Evolutionary conservation across 169 alveolate species (phyloP).

Genomic region (Perkinsus olseni): DNA sequence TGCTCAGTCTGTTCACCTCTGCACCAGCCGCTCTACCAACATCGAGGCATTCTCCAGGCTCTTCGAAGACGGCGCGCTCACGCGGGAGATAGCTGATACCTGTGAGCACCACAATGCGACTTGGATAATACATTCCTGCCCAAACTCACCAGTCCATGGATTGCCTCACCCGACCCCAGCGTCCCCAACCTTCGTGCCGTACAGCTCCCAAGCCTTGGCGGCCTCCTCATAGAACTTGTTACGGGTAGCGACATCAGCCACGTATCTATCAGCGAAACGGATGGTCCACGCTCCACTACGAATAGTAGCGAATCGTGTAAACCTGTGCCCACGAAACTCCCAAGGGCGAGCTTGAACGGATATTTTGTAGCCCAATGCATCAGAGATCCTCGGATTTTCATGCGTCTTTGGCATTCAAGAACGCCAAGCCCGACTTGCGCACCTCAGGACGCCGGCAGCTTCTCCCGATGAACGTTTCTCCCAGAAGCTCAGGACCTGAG

Average conservation of each 20-base stretch:
- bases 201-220: not conserved
- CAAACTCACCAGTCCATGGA: not conserved
- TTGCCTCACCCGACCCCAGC: not conserved
- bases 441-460: not conserved
- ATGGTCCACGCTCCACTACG: too few species aligned
- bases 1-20: not conserved
- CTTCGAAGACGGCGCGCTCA: not conserved
- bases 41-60: not conserved
- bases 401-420: too few species aligned
- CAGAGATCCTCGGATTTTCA: too few species aligned
- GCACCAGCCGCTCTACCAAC: not conserved
- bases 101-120: not conserved
- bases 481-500: not conserved
- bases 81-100: not conserved
- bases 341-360: too few species aligned
- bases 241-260: not conserved
- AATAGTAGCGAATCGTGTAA: too few species aligned
- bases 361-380: too few species aligned
- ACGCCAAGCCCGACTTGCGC: not conserved
- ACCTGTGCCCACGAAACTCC: too few species aligned
- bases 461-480: not conserved
- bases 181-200: not conserved
- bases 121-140: not conserved
- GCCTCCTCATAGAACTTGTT: not conserved
- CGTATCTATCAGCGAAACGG: not conserved